Conservation (phyloP, 495 filamentous ascomycete genomes). For the Aspergillus saccharolyticus region DNA sequence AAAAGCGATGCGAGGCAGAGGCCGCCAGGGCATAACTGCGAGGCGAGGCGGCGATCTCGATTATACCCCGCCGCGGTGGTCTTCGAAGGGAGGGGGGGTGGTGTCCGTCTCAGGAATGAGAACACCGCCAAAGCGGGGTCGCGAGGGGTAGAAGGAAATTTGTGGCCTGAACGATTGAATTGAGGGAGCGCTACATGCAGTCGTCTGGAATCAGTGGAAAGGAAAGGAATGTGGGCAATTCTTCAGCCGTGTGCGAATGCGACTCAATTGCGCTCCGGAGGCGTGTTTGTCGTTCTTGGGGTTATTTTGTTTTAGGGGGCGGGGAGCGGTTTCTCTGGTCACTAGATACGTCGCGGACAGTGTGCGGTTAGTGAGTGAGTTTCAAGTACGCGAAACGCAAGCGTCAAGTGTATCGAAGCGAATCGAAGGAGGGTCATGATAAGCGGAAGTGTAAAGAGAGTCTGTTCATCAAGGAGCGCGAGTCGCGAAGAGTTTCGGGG, state of each 20-base stretch:
- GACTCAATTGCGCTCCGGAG: slow-evolving; percentile 4
- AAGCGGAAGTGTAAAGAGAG: neutral
- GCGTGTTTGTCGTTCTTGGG: slow-evolving; percentile 5
- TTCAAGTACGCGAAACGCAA: slow-evolving; percentile 1
- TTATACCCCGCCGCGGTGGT: slow-evolving; percentile 21
- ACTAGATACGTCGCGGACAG: slow-evolving; percentile 9
- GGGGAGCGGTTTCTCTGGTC: neutral
- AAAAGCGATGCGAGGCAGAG: slow-evolving; percentile 94
- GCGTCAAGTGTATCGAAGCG: neutral
- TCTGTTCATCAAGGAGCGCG: neutral
- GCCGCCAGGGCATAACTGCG: slow-evolving; percentile 85
- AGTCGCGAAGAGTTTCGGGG: slow-evolving; percentile 1
- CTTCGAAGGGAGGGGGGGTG: slow-evolving; percentile 10
- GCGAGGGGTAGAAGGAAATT: slow-evolving; percentile 16
- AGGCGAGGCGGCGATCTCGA: slow-evolving; percentile 18
- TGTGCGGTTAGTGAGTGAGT: slow-evolving; percentile 7
- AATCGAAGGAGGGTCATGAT: slow-evolving; percentile 2
- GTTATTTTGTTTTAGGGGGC: slow-evolving; percentile 8
- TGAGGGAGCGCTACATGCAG: slow-evolving; percentile 32
- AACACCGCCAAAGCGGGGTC: slow-evolving; percentile 8
- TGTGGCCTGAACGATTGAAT: slow-evolving; percentile 17
- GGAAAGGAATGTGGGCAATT: slow-evolving; percentile 24
- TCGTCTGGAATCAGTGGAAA: slow-evolving; percentile 9
- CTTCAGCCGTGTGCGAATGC: slow-evolving; percentile 16
- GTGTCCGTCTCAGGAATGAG: slow-evolving; percentile 18